Conservation (phyloP, 1,139 yeast species). For the Candida albicans region DNA sequence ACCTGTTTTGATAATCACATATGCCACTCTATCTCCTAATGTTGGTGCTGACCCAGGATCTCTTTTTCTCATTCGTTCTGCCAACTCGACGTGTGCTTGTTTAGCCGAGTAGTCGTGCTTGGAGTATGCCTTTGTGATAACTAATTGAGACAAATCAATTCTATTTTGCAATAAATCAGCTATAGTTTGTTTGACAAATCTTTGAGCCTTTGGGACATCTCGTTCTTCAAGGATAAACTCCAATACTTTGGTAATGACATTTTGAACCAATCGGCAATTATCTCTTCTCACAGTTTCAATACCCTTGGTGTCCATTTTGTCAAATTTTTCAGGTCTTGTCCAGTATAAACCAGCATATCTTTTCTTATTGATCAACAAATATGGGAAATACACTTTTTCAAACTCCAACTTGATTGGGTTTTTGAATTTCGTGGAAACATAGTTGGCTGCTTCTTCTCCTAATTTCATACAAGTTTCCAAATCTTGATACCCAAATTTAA, state of each 20-base stretch:
- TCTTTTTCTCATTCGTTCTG: conserved; percentile 93
- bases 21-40: conserved; percentile 97
- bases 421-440: conserved; percentile 74
- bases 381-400: conserved; percentile 96
- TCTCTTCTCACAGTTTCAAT: conserved; percentile 98
- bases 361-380: conserved; percentile 88
- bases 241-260: conserved; percentile 89
- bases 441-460: conserved; percentile 93
- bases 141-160: conserved; percentile 89
- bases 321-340: conserved; percentile 88
- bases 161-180: conserved; percentile 89
- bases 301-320: conserved; percentile 98
- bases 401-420: conserved; percentile 93
- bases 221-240: conserved; percentile 84
- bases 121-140: conserved; percentile 90
- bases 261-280: conserved; percentile 90
- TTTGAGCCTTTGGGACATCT: conserved; percentile 84
- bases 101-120: conserved; percentile 90
- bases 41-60: conserved; percentile 98
- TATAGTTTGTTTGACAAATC: conserved; percentile 81
- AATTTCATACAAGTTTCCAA: conserved; percentile 81
- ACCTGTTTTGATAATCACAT: conserved; percentile 83
- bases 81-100: conserved; percentile 95
- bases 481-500: conserved; percentile 88
- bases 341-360: conserved; percentile 96